Evolutionary conservation across 192 early-diverging fungal genomes (phyloP).

Genomic region (Coemansia sp.): DNA sequence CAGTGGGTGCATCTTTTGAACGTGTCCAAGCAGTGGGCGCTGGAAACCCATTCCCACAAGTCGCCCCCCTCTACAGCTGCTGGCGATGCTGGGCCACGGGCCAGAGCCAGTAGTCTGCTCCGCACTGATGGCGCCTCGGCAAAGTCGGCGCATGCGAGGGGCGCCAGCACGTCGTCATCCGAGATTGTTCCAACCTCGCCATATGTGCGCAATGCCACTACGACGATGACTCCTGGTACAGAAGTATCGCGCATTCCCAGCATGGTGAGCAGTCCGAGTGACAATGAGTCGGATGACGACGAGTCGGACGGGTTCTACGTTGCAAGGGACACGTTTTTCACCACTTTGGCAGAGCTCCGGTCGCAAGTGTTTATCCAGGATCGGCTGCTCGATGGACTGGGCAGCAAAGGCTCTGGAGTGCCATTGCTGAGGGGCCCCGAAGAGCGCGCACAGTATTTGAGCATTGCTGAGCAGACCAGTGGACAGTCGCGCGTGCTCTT

Average conservation of each 20-base stretch:
- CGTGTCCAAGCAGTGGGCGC: slow-evolving; percentile 71
- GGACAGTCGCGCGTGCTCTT: slow-evolving; percentile 27
- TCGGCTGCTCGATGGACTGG: slow-evolving; percentile 55
- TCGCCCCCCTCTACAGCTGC: no score
- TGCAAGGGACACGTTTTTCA: slow-evolving; percentile 50
- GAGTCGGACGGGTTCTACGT: slow-evolving; percentile 17
- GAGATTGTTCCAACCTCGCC: no score
- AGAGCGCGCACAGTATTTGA: slow-evolving; percentile 21
- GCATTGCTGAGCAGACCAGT: slow-evolving; percentile 29
- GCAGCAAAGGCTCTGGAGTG: slow-evolving; percentile 1
- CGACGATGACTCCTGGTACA: no score
- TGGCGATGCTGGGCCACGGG: not conserved
- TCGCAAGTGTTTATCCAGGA: slow-evolving; percentile 62
- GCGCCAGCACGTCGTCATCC: no score
- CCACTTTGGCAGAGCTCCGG: slow-evolving; percentile 52
- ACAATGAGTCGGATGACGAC: slow-evolving; percentile 22
- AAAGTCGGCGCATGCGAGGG: slow-evolving; percentile 4
- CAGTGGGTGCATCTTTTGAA: slow-evolving; percentile 78
- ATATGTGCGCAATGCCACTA: not conserved
- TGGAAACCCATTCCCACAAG: slow-evolving; percentile 34
- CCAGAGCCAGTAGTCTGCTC: slow-evolving; percentile 37
- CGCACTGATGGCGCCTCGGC: slow-evolving; percentile 15
- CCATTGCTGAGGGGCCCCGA: slow-evolving; percentile 5
- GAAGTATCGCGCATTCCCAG: slow-evolving; percentile 12
- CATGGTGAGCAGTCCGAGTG: slow-evolving; percentile 44